Evolutionary conservation across 225 moss, liverwort and hornwort species (phyloP), one percentile per base, ranked within the genome.

Genomic region (Pleurozium schreberi): DNA sequence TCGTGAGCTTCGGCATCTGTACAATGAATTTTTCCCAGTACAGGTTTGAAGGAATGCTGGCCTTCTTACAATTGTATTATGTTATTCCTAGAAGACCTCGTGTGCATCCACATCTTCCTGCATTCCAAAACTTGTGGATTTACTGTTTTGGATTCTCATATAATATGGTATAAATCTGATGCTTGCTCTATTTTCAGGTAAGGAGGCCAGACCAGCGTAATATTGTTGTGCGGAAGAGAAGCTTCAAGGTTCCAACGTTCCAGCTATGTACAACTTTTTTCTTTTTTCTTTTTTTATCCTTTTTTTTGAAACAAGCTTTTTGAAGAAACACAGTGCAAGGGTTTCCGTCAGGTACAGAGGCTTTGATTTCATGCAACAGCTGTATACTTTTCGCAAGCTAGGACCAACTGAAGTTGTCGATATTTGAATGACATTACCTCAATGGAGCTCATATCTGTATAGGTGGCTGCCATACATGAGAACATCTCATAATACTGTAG

Each of bases 1-100:
- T 59, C 18, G 10, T 7, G 4, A 0, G 0, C 80, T 80, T 58
- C 0, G 28, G 18, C 1, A 58, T 0, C 40, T 79, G n/a, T 79
- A n/a, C 40, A 11, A 78, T 15, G 6, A 26, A 26, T 78, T 25
- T 38, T 55, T 36, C 15, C 28, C 18, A 0, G 17, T n/a, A 79
- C 27, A 10, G n/a, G 40, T 40, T 59, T 59, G 59, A 40, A 80
- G 80, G 40, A 40, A 80, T 28, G 80, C 28, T 80, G 11, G 58
- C 59, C 28, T 58, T 40, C 59, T 40, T 40, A 2, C 28, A 40
- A 28, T 40, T 80, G 42, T 40, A 59, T 58, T 8, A n/a, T 40
- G 59, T 11, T 80, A 10, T 40, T 78, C 55, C 38, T 55, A 55
- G 17, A 50, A 58, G 28, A 80, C n/a, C n/a, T 80, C 5, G 40